Conservation (phyloP, 2,329 filamentous ascomycete genomes). For the Trichoderma asperellum region DNA sequence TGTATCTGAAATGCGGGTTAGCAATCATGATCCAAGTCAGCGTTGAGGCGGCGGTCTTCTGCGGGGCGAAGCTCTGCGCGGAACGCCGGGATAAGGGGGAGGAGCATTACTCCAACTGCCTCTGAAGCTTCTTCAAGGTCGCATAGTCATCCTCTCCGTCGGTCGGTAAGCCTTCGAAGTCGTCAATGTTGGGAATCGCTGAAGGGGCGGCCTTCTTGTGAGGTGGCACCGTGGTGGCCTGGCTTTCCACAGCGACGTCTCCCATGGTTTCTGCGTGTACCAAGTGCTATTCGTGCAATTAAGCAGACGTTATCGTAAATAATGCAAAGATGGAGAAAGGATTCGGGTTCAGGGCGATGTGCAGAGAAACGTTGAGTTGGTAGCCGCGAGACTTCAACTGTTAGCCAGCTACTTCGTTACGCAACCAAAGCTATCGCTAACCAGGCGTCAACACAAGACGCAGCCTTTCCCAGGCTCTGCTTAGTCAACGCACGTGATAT, state of each 20-base stretch:
- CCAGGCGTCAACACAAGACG: conserved; percentile 30
- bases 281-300: background rate
- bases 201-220: conserved; percentile 81
- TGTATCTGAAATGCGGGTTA: conserved; percentile 63
- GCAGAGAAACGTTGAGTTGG: background rate
- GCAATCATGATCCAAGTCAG: conserved; percentile 31
- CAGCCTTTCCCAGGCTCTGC: conserved; percentile 26
- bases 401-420: conserved; percentile 28
- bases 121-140: conserved; percentile 92
- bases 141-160: conserved; percentile 93
- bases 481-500: conserved; percentile 32
- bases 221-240: conserved; percentile 71
- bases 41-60: background rate
- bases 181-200: conserved; percentile 86
- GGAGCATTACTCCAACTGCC: conserved; percentile 78
- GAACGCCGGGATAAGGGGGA: background rate
- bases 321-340: background rate
- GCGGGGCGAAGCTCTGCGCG: background rate
- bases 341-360: background rate
- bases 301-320: background rate
- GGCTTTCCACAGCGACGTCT: conserved; percentile 83
- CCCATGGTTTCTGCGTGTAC: conserved; percentile 64
- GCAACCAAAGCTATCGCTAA: conserved; percentile 25
- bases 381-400: background rate
- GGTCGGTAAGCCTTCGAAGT: conserved; percentile 78